Base-by-base conservation (phyloP, 73 alveolate genomes). In the Paramecium bursaria region DNA sequence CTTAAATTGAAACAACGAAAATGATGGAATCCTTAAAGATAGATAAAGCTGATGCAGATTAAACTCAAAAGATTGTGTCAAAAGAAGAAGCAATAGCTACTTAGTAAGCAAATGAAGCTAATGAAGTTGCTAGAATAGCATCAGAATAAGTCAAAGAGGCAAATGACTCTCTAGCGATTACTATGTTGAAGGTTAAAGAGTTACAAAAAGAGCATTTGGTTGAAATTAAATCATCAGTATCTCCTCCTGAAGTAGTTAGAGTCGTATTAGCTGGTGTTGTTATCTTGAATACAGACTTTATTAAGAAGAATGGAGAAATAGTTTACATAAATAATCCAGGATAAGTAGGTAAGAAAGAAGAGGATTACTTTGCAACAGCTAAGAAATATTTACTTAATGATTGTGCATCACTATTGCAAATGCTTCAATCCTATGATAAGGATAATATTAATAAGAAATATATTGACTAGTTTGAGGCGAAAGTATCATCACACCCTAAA, bases 61-160 rank as follows among this genome's bases (percentile, higher is more conserved):
- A 90, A 75, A 92, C 90, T 9, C 49, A 92, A 86, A 80, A 48
- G 35, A 46, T 92, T 13, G 97, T 92, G 47, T 82, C 94, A 11
- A 91, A 57, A 54, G 93, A 92, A 75, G 94, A 92, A 90, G 99
- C 99, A 15, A 97, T 91, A 85, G 98, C 99, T 23, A 92, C 95
- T 86, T 88, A 87, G 77, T 96, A 85, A 93, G 99, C 98, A 79
- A 96, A 91, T 55, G 99, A 97, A 82, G 98, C 98, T 27, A 88
- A 96, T 53, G 23, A 54, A 51, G 73, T 77, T 14, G 75, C 75
- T 30, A 14, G 42, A 42, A 82, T 52, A 54, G 88, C 88, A n/a
- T 88, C 75, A 29, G 90, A 87, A 22, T 87, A 93, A 19, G 95
- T 94, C 25, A 79, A 73, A 73, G 94, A 90, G 53, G 95, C 91